Conservation (phyloP, 106 monocot species). For the Allium sativum region DNA sequence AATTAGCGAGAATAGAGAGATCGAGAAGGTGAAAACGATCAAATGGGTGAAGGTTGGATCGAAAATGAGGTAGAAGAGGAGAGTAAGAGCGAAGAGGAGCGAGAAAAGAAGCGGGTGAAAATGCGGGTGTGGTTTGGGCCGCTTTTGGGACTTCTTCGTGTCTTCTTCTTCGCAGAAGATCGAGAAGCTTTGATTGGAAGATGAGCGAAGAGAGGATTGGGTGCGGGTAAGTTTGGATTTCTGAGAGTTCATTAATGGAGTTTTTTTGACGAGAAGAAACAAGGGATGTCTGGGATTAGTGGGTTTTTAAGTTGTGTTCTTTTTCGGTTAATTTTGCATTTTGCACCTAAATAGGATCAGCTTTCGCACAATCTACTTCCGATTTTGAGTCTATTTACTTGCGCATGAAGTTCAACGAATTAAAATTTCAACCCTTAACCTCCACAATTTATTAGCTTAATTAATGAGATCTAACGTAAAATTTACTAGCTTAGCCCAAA, state of each 20-base stretch:
- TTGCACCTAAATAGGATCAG: too few relatives aligned
- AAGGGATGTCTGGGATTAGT: too few relatives aligned
- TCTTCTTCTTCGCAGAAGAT: background rate
- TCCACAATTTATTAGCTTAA: too few relatives aligned
- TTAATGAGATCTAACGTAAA: too few relatives aligned
- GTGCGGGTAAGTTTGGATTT: conserved; percentile 39
- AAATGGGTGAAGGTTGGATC: background rate
- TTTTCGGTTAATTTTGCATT: too few relatives aligned
- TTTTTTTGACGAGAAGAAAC: background rate
- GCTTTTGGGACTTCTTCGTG: background rate
- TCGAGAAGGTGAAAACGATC: background rate
- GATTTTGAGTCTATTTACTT: too few relatives aligned
- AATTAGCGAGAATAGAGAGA: background rate
- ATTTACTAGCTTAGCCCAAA: too few relatives aligned
- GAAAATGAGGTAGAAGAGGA: background rate
- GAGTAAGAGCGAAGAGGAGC: background rate
- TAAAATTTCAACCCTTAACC: too few relatives aligned
- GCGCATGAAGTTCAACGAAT: too few relatives aligned
- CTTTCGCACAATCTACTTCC: too few relatives aligned
- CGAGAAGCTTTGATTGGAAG: conserved; percentile 25
- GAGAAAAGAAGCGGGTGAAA: background rate
- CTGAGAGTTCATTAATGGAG: conserved; percentile 2
- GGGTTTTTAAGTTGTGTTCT: too few relatives aligned
- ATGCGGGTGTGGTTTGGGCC: background rate
- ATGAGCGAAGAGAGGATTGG: conserved; percentile 46